Base-by-base conservation (phyloP, 169 alveolate genomes). In the Eimeria praecox region DNA sequence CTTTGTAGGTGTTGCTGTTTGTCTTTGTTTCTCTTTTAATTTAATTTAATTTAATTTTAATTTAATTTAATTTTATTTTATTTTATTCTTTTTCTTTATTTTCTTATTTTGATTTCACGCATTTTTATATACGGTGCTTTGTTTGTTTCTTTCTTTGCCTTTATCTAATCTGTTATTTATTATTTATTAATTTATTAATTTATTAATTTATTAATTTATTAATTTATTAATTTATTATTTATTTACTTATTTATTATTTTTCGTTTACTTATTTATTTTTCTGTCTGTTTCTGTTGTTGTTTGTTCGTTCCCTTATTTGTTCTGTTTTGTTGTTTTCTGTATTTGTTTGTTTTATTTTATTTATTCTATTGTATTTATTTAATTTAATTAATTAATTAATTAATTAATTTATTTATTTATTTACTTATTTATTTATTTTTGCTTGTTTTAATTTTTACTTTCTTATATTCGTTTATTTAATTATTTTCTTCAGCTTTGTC, bases 261-360 rank as follows among this genome's bases (percentile, higher is more conserved):
- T 77, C 52, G 91, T 40, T 83, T 56, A n/a, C n/a, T n/a, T n/a
- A n/a, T n/a, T n/a, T n/a, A n/a, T n/a, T 52, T 80, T 64, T 44
- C 44, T 80, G 40, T 80, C 27, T 46, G 49, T 0, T 73, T 27
- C 33, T 8, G n/a, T 22, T 30, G 44, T 10, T 8, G 40, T 0
- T n/a, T n/a, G n/a, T n/a, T n/a, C n/a, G n/a, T 30, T 69, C 18
- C n/a, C 24, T 8, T 38, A 40, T n/a, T 77, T 42, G 33, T 78
- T 5, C n/a, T n/a, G 14, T 69, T 38, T n/a, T 38, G 12, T 69
- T 10, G 82, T 69, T 69, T 69, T 69, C 3, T n/a, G 2, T 18
- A 2, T 8, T 30, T 69, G 42, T n/a, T 30, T 20, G 9, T 69
- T 5, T 10, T 9, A 3, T 3, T 69, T 6, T n/a, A n/a, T 69